Percentiles rank a stretch among this genome's conserved stretches.
Evolutionary conservation across 371 early-diverging fungal species (phyloP).

Genomic region (Mucor plumbeus): DNA sequence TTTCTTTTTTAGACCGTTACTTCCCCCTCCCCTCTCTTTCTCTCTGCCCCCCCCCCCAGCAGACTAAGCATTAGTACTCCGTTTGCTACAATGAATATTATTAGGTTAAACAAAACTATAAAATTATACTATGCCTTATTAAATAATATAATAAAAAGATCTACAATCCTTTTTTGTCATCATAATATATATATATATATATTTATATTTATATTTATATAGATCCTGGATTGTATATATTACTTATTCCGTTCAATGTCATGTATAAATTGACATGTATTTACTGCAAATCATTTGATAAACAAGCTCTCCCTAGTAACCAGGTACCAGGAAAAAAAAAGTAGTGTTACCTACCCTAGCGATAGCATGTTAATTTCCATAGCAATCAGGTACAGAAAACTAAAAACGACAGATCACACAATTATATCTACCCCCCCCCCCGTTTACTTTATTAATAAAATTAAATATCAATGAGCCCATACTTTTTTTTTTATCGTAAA

Average conservation of each 20-base stretch:
- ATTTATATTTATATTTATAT: no score
- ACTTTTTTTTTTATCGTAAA: neutral
- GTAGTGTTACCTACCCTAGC: neutral
- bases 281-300: no score
- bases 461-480: neutral
- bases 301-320: neutral
- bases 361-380: neutral
- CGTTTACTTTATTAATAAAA: neutral
- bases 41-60: neutral
- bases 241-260: neutral
- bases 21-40: no score
- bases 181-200: neutral
- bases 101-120: neutral
- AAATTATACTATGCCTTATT: neutral
- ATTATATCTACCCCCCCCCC: neutral
- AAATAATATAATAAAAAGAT: neutral
- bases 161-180: neutral
- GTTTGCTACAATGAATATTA: neutral
- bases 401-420: neutral
- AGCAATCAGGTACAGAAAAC: neutral
- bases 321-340: neutral
- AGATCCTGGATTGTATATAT: slow-evolving; percentile 3
- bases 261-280: slow-evolving; percentile 5
- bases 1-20: neutral
- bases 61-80: neutral